These are phyloP conservation scores for Candida mesenterica DNA, from an alignment of 1,139 yeast genomes.

Conservation along the genomic window DNA sequence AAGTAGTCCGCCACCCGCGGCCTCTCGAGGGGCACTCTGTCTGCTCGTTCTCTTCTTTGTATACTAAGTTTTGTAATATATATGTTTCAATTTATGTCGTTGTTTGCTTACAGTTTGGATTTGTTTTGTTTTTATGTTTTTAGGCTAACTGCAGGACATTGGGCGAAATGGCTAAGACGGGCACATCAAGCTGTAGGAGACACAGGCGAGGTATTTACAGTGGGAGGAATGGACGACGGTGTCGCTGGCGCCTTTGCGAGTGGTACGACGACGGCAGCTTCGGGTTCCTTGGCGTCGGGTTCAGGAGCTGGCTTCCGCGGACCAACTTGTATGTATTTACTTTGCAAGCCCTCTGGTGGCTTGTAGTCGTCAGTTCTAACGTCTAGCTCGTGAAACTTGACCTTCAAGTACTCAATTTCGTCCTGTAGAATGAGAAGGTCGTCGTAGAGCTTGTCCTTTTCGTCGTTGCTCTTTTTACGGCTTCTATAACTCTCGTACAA, in stretches of 20 bases:
- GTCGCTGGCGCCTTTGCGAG: too few relatives aligned
- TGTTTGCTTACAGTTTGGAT: not conserved
- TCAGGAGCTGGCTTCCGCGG: too few relatives aligned
- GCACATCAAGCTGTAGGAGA: too few relatives aligned
- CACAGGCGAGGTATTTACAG: too few relatives aligned
- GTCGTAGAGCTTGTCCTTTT: slow-evolving; percentile 64
- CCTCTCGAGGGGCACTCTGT: not conserved
- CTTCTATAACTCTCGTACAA: slow-evolving; percentile 71
- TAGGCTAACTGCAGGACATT: too few relatives aligned
- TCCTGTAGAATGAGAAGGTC: slow-evolving; percentile 68
- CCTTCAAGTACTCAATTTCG: slow-evolving; percentile 63
- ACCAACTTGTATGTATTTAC: not conserved
- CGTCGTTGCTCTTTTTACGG: slow-evolving; percentile 58
- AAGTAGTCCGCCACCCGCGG: slow-evolving; percentile 23
- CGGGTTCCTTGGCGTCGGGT: too few relatives aligned
- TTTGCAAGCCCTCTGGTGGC: slow-evolving; percentile 40
- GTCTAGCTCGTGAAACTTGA: slow-evolving; percentile 38
- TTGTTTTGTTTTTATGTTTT: not conserved
- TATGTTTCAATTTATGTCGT: slow-evolving; percentile 4
- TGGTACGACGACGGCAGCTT: too few relatives aligned
- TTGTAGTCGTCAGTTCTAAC: slow-evolving; percentile 47
- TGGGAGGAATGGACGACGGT: too few relatives aligned
- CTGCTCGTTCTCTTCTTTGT: slow-evolving; percentile 5
- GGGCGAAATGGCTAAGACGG: too few relatives aligned
- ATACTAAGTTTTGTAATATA: slow-evolving; percentile 17